Conservation (phyloP, 129 eudicot species). For the Tagetes patula region DNA sequence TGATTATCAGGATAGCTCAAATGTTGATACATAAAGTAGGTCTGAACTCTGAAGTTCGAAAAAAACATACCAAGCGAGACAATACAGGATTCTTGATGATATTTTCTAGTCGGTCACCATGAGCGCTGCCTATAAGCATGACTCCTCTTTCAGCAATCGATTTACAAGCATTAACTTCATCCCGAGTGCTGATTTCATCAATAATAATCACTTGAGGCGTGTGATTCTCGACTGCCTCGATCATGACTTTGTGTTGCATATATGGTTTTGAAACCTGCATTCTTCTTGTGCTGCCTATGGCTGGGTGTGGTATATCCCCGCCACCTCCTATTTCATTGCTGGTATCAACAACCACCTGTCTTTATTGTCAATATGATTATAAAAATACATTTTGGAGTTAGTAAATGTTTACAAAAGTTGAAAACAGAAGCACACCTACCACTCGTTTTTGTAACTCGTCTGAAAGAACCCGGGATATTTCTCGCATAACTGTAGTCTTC, state of each 20-base stretch:
- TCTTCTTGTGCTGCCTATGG: conserved; percentile 71
- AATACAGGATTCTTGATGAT: conserved; percentile 65
- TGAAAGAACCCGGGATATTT: conserved; percentile 67
- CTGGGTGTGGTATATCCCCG: conserved; percentile 86
- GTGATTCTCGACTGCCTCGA: conserved; percentile 92
- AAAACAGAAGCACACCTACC: conserved; percentile 38
- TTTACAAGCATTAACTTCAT: conserved; percentile 70
- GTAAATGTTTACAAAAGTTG: conserved; percentile 15
- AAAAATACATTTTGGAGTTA: background rate
- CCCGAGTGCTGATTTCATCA: conserved; percentile 79
- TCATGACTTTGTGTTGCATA: conserved; percentile 74
- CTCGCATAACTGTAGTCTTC: conserved; percentile 77
- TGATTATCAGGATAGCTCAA: background rate
- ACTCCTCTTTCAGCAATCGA: conserved; percentile 86
- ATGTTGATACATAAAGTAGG: background rate
- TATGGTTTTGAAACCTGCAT: conserved; percentile 72
- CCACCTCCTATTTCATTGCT: conserved; percentile 89
- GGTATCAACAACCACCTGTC: conserved; percentile 80
- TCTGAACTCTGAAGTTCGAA: background rate
- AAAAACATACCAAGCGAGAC: conserved; percentile 53
- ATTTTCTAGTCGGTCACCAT: conserved; percentile 62
- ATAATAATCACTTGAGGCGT: conserved; percentile 82
- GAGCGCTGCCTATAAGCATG: conserved; percentile 87
- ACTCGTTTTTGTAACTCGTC: conserved; percentile 77
- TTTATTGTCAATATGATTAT: conserved; percentile 22